Conservation (phyloP, 352 stramenopile genomes). For the Thraustochytrium striatum region DNA sequence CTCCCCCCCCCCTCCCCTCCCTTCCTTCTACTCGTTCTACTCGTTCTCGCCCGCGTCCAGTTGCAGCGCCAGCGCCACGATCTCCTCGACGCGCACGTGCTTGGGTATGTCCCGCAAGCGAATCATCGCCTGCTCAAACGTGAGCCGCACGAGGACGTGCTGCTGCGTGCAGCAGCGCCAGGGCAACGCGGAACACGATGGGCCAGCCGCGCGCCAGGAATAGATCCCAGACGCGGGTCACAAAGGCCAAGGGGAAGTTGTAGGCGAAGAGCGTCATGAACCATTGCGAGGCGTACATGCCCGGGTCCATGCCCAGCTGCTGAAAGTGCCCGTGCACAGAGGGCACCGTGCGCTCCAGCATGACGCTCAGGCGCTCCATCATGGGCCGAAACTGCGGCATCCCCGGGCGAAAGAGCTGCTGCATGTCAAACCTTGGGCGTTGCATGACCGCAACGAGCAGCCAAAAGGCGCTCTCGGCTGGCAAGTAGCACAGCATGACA, state of each 20-base stretch:
- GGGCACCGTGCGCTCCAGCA: slow-evolving; percentile 63
- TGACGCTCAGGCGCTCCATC: slow-evolving; percentile 65
- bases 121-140: background rate
- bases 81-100: background rate
- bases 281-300: slow-evolving; percentile 93
- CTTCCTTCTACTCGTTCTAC: background rate
- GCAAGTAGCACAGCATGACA: slow-evolving; percentile 90
- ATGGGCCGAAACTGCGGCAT: slow-evolving; percentile 71
- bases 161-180: slow-evolving; percentile 58
- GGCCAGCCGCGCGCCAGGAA: slow-evolving; percentile 94
- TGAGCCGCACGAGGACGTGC: background rate
- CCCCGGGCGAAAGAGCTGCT: slow-evolving; percentile 66
- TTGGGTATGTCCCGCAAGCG: background rate
- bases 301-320: slow-evolving; percentile 67
- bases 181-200: slow-evolving; percentile 85
- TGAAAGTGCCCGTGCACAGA: slow-evolving; percentile 64
- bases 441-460: slow-evolving; percentile 72
- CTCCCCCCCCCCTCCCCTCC: background rate
- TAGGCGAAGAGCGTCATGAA: slow-evolving; percentile 91
- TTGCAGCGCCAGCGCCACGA: background rate
- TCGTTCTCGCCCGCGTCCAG: background rate
- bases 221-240: slow-evolving; percentile 89
- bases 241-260: slow-evolving; percentile 93
- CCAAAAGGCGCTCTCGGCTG: slow-evolving; percentile 82
- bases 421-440: slow-evolving; percentile 69